Base-by-base conservation (phyloP, 2,329 filamentous ascomycete species). In the Furcasterigmium furcatum region DNA sequence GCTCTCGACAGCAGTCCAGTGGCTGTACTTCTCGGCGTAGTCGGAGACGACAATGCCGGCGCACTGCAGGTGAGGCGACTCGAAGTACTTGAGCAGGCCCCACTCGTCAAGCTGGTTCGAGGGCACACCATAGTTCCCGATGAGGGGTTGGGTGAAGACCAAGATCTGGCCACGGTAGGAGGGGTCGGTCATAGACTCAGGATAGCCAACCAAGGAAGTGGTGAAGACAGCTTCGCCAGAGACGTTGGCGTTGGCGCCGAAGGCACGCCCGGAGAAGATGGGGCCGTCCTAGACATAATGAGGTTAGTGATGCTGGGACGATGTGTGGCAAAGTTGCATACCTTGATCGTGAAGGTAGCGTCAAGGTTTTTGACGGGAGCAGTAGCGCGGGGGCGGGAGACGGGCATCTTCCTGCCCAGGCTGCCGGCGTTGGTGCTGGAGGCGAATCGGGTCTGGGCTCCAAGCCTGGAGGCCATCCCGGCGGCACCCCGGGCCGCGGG, bases 201-300 rank as follows among this genome's bases (percentile, higher is more conserved):
- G 94, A 68, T 99, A 99, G 60, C 94, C 94, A 48, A 99, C 94
- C 46, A 97, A 84, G 20, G 92, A 96, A 50, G 94, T 97, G 52
- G 94, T 97, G 77, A 99, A 99, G 66, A 97, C 94, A 38, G 94
- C 94, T 76, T 99, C 94, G 58, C 94, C 94, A 52, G 91, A 96
- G 64, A 97, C 88, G 78, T 96, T 99, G 67, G 87, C 82, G 68
- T 95, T 94, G 63, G 94, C 94, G 60, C 94, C 94, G 60, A 97
- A 99, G 48, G 92, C 95, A 65, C 88, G 96, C 65, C 94, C 94
- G 59, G 90, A 88, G 76, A 96, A 97, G 63, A 97, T 86, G 38
- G 94, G 94, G 51, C 94, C 94, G 73, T 96, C 90, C 84, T 91
- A 61, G 27, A 49, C 51, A 44, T 50, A 41, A 24, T 35, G 50